These are phyloP conservation scores for Verticillium nubilum DNA, from an alignment of 2,329 filamentous ascomycete species.

Conservation along the genomic window DNA sequence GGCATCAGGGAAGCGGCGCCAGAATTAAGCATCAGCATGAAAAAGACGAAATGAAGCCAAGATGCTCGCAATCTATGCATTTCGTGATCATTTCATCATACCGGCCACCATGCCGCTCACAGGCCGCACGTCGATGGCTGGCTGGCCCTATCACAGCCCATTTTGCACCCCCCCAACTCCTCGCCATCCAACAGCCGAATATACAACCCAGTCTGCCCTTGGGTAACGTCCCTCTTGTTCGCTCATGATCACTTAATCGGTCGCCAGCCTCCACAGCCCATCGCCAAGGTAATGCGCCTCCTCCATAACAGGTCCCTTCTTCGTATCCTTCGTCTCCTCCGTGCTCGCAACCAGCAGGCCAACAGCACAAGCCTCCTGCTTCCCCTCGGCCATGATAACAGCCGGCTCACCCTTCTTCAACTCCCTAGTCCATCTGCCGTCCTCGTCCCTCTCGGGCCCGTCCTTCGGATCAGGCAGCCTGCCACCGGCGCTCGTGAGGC, in stretches of 20 bases:
- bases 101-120: not conserved
- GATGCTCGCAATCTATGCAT: not conserved
- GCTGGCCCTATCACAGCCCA: not conserved
- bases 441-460: slow-evolving; percentile 33
- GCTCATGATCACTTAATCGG: slow-evolving; percentile 30
- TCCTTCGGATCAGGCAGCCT: slow-evolving; percentile 58
- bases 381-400: slow-evolving; percentile 87
- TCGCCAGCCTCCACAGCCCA: slow-evolving; percentile 74
- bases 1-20: not conserved
- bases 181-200: not conserved
- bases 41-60: not conserved
- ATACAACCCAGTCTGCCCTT: not conserved
- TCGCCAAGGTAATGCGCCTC: slow-evolving; percentile 91
- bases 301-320: slow-evolving; percentile 91
- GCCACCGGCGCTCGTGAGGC: slow-evolving; percentile 79
- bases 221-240: not conserved
- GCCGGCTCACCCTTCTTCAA: slow-evolving; percentile 78
- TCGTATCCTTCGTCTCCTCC: slow-evolving; percentile 86
- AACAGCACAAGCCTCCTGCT: slow-evolving; percentile 84
- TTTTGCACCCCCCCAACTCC: not conserved
- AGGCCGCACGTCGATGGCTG: not conserved
- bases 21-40: not conserved
- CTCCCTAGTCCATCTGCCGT: slow-evolving; percentile 58
- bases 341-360: slow-evolving; percentile 80
- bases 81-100: not conserved